Evolutionary conservation across 2,329 filamentous ascomycete genomes (phyloP).

Genomic region (Aaosphaeria pasadenensis): DNA sequence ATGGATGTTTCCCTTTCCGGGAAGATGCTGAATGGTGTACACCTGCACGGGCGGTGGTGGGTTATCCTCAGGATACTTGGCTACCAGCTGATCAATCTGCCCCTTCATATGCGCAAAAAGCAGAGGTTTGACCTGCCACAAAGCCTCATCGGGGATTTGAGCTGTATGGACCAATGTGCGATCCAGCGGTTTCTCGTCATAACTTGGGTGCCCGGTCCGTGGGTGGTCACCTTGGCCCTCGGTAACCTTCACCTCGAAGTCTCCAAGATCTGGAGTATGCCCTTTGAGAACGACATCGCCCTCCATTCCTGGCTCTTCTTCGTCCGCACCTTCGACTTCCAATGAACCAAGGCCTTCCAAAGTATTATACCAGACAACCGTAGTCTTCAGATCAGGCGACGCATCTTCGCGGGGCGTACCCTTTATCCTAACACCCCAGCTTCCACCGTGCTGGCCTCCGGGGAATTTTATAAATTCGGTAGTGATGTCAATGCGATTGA

Average conservation of each 20-base stretch:
- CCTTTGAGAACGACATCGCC: slow-evolving; percentile 69
- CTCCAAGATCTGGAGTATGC: slow-evolving; percentile 67
- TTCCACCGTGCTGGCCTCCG: slow-evolving; percentile 80
- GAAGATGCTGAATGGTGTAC: slow-evolving; percentile 71
- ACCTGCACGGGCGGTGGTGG: slow-evolving; percentile 81
- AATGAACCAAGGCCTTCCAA: slow-evolving; percentile 74
- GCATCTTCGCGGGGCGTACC: slow-evolving; percentile 71
- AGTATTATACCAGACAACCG: slow-evolving; percentile 76
- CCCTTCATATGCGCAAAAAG: slow-evolving; percentile 63
- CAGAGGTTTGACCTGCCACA: slow-evolving; percentile 81
- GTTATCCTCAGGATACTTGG: slow-evolving; percentile 57
- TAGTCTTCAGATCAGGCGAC: slow-evolving; percentile 65
- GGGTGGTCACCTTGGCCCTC: slow-evolving; percentile 64
- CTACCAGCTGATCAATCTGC: slow-evolving; percentile 58
- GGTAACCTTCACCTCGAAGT: slow-evolving; percentile 77
- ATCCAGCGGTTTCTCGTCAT: slow-evolving; percentile 67
- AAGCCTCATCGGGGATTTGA: slow-evolving; percentile 60
- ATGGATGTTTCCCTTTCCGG: slow-evolving; percentile 75
- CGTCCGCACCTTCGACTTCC: slow-evolving; percentile 54
- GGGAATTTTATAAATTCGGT: slow-evolving; percentile 93
- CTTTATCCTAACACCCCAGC: slow-evolving; percentile 86
- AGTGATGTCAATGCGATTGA: slow-evolving; percentile 84
- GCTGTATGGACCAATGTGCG: slow-evolving; percentile 73
- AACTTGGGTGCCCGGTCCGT: slow-evolving; percentile 58
- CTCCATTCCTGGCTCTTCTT: slow-evolving; percentile 47